phyloP scores from a whole-genome alignment of 306 rosid genomes.

The Cajanus cajan region DNA sequence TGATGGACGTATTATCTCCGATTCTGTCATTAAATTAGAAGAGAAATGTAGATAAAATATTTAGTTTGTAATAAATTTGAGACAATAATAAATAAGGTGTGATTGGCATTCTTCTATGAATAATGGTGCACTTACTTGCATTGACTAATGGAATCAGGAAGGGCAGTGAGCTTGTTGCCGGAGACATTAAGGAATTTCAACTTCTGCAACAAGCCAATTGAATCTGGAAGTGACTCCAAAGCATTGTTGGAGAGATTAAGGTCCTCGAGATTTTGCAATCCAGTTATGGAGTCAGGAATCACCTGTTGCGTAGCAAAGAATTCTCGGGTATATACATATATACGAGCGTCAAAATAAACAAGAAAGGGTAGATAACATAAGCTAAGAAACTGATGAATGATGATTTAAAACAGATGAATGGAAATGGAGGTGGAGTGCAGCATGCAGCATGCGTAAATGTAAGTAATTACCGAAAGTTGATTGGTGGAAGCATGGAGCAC shows the following conservation, averaged over 20 bases:
- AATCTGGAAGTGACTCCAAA: constrained; percentile 71
- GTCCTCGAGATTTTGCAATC: constrained; percentile 80
- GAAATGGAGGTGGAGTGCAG: too few species aligned
- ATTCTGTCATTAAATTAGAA: too few species aligned
- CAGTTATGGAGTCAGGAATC: constrained; percentile 76
- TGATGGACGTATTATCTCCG: too few species aligned
- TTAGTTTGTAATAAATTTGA: too few species aligned
- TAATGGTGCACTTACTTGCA: constrained; percentile 71
- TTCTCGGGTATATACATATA: neutral
- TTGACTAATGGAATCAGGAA: constrained; percentile 78
- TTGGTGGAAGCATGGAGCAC: constrained; percentile 65
- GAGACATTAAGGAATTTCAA: constrained; percentile 70
- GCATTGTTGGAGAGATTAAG: constrained; percentile 70
- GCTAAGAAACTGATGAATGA: neutral
- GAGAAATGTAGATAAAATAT: too few species aligned
- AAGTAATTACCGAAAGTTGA: constrained; percentile 59
- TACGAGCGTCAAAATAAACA: neutral
- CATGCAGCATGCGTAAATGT: too few species aligned
- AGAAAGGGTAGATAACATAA: neutral
- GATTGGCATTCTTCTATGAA: too few species aligned
- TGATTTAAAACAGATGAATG: too few species aligned
- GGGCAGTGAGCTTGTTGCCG: constrained; percentile 67
- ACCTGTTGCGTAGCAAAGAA: constrained; percentile 45
- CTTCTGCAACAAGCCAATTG: constrained; percentile 80
- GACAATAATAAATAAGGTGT: too few species aligned